Base-by-base conservation (phyloP, 1,139 yeast species). In the Schizosaccharomyces versatilis region DNA sequence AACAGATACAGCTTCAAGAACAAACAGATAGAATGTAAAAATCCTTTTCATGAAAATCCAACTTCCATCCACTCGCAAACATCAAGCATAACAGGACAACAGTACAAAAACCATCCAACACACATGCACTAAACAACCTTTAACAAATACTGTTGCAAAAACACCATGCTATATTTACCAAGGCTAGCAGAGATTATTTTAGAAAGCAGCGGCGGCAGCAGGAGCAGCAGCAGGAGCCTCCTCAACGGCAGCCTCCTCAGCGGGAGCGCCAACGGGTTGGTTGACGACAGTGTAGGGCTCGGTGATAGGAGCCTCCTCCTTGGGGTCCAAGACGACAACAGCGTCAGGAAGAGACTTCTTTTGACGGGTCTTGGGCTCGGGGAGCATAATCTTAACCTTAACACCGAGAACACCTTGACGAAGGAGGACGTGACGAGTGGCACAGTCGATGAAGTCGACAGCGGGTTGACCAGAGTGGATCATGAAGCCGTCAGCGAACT, bases 371-470 rank as follows among this genome's bases (percentile, higher is more conserved):
- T 77, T 83, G 56, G 67, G 68, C 80, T 80, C 80, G 70, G 80
- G 72, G 69, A 95, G 88, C 99, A 90, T 90, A 72, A 90, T 90
- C 82, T 90, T 90, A 70, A 90, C 97, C 81, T 84, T 90, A 73
- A 90, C 83, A 81, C 99, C 99, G 71, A 90, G 82, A 65, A 90
- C 97, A 85, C 99, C 99, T 79, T 90, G 98, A 82, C 97, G 88
- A 80, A 90, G 84, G 73, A 90, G 80, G 69, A 90, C 98, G 90
- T 93, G 98, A 79, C 99, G 88, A 73, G 95, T 86, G 68, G 98
- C 98, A 72, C 81, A 77, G 76, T 90, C 98, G 73, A 90, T 90
- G 81, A 90, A 90, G 72, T 90, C 98, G 68, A 78, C 81, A 75
- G 90, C 93, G 78, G 98, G 98, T 80, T 90, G 98, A 84, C 98